Evolutionary conservation across 78 protist species (phyloP), one percentile per base, ranked within the genome.

Genomic region (Chrysochromulina parva): DNA sequence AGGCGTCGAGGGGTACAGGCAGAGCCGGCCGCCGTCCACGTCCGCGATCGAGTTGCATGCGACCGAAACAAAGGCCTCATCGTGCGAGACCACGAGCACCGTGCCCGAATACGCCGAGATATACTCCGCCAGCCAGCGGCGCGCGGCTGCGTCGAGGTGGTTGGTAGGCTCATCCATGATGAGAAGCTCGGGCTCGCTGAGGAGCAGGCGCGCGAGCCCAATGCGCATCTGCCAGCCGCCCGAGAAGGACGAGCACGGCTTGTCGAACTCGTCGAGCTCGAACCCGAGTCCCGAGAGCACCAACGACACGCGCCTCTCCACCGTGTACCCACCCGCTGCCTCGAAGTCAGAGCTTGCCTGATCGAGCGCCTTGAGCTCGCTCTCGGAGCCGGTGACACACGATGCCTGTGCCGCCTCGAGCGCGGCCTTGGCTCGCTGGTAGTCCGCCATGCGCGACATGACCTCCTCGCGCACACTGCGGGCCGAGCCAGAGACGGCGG

Each of bases 271-370:
- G 16, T 2, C 91, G 7, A 13, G 82, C 84, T 28, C 13, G 14
- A 88, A 88, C 26, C 91, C 91, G 38, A 88, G 91, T 5, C 91
- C 91, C 24, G 2, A 9, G 28, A 88, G 81, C 52, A 88, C 90
- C 47, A 50, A 52, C 69, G 28, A 54, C 69, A 88, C 48, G 53
- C 50, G 28, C 53, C 50, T 50, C 53, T 69, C 78, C 7, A 69
- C 20, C 55, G 0, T 4, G 84, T 74, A 74, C 2, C 84, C 84
- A 7, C 84, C 84, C 4, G 84, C 52, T 7, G 84, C 84, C 20
- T 0, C 57, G 55, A 48, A 74, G 26, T 14, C 84, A 5, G 55
- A 0, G 24, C 16, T 3, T n/a, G 84, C 84, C 13, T 0, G 57
- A 0, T 47, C 84, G n/a, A 74, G 84, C 26, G n/a, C 10, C n/a